phyloP scores from a whole-genome alignment of 1,284 basidiomycete species.

The Boletellus sp. region DNA sequence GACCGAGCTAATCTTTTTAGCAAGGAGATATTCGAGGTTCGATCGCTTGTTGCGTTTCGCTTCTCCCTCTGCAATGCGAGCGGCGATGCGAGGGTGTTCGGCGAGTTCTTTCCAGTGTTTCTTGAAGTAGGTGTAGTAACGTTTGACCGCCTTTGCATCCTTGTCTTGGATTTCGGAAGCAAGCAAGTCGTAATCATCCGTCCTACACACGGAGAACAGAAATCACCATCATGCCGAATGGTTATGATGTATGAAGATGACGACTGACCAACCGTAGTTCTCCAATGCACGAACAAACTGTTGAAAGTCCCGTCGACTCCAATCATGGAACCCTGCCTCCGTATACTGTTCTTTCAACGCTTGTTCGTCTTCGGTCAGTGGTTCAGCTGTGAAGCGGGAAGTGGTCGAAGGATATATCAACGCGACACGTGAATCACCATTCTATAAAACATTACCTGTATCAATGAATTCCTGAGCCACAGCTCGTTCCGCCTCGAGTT shows the following conservation, averaged over 20 bases:
- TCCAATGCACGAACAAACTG: slow-evolving; percentile 86
- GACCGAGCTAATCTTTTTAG: slow-evolving; percentile 79
- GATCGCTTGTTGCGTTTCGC: slow-evolving; percentile 85
- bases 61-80: slow-evolving; percentile 80
- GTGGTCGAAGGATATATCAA: neutral
- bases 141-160: slow-evolving; percentile 74
- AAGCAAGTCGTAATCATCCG: slow-evolving; percentile 72
- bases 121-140: slow-evolving; percentile 86
- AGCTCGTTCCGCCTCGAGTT: slow-evolving; percentile 78
- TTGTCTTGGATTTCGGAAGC: slow-evolving; percentile 88
- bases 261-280: slow-evolving; percentile 75
- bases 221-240: neutral
- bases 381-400: slow-evolving; percentile 58
- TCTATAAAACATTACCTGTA: slow-evolving; percentile 46
- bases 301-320: slow-evolving; percentile 93
- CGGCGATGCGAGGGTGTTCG: slow-evolving; percentile 82
- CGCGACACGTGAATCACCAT: neutral
- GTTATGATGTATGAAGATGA: neutral
- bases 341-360: slow-evolving; percentile 77
- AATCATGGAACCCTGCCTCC: slow-evolving; percentile 82
- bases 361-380: slow-evolving; percentile 83
- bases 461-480: slow-evolving; percentile 88
- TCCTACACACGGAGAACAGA: slow-evolving; percentile 47
- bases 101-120: slow-evolving; percentile 78
- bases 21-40: slow-evolving; percentile 74